These are phyloP conservation scores for Auricularia heimuer DNA, from an alignment of 768 basidiomycete genomes.

Conservation along the genomic window DNA sequence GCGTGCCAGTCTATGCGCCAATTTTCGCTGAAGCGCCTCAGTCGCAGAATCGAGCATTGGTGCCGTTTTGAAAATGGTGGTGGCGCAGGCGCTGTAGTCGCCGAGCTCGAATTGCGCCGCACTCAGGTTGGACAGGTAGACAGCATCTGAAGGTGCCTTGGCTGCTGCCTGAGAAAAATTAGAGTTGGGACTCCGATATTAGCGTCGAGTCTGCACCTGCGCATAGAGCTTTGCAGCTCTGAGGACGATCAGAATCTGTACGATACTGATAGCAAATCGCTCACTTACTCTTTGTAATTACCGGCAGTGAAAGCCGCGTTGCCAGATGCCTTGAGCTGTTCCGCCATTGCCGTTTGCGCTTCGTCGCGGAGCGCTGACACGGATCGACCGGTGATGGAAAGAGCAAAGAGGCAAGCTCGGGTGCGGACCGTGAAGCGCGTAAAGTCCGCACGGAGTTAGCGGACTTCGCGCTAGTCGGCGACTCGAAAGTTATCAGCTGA, in stretches of 20 bases:
- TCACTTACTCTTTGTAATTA: not conserved
- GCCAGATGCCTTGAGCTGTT: not conserved
- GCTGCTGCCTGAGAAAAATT: constrained; percentile 15
- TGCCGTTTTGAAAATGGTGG: not conserved
- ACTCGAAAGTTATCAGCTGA: too few species aligned
- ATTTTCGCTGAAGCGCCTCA: not conserved
- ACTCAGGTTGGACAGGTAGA: constrained; percentile 22
- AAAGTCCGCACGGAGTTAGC: too few species aligned
- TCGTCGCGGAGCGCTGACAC: too few species aligned
- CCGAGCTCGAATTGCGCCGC: constrained; percentile 22
- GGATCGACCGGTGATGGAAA: too few species aligned
- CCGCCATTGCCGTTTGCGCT: not conserved
- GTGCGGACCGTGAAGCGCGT: too few species aligned
- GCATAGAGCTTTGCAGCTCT: not conserved
- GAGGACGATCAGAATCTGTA: not conserved
- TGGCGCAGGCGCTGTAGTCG: constrained; percentile 13
- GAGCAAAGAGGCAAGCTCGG: too few species aligned
- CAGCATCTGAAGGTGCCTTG: constrained; percentile 12
- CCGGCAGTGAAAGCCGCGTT: not conserved
- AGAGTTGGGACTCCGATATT: not conserved
- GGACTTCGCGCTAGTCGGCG: too few species aligned
- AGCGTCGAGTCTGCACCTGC: not conserved
- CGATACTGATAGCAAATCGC: not conserved
- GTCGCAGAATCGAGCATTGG: not conserved
- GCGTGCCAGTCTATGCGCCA: not conserved